Conservation (phyloP, 2,329 filamentous ascomycete genomes). For the Beauveria caledonica region DNA sequence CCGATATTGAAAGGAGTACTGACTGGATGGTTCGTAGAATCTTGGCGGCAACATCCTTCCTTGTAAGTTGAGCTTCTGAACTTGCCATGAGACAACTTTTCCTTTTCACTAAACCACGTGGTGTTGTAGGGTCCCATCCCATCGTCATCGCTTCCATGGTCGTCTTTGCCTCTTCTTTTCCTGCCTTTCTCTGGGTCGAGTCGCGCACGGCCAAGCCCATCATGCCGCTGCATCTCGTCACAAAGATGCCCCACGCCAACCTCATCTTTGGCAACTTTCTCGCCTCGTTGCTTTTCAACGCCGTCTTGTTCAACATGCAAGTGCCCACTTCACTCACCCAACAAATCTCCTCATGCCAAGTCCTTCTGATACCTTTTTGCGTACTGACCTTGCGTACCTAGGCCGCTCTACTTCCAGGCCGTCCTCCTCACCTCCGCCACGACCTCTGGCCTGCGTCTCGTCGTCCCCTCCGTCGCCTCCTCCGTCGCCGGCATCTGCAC, state of each 20-base stretch:
- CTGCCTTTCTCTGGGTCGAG: conserved; percentile 45
- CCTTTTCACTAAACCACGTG: conserved; percentile 2
- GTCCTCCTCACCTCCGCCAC: conserved; percentile 64
- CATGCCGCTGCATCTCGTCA: conserved; percentile 50
- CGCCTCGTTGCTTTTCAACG: conserved; percentile 42
- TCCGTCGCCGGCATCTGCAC: conserved; percentile 48
- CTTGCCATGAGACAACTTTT: neutral
- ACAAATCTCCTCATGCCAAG: too few relatives aligned
- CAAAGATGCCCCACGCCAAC: conserved; percentile 43
- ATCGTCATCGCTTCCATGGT: conserved; percentile 44
- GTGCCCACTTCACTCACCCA: conserved; percentile 11
- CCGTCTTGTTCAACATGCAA: conserved; percentile 52
- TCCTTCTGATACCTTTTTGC: too few relatives aligned
- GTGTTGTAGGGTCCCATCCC: conserved; percentile 44
- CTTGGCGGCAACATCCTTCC: conserved; percentile 56
- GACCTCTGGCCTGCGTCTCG: conserved; percentile 62
- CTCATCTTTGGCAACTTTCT: conserved; percentile 49
- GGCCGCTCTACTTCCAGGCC: conserved; percentile 69
- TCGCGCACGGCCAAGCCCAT: conserved; percentile 44
- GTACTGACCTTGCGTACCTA: conserved; percentile 18
- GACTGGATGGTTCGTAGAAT: conserved; percentile 29
- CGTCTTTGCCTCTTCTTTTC: conserved; percentile 39
- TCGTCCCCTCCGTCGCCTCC: conserved; percentile 51
- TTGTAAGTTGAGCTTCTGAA: conserved; percentile 32
- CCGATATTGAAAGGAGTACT: neutral